These are phyloP conservation scores for Coniferiporia weirii DNA, from an alignment of 1,284 basidiomycete genomes.

Conservation along the genomic window DNA sequence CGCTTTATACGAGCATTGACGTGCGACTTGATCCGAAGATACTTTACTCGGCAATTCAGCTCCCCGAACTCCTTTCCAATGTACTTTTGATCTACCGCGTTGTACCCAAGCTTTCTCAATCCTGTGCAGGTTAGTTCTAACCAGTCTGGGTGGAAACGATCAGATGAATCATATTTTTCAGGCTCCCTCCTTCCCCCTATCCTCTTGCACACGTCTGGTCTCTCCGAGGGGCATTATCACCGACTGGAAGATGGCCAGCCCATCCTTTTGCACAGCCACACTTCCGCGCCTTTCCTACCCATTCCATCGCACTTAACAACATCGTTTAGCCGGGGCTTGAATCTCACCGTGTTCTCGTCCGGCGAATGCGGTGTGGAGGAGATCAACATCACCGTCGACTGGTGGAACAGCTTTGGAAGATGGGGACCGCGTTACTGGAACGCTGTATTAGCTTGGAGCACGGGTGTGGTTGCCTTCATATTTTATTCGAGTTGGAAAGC, in stretches of 20 bases:
- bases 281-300: slow-evolving; percentile 58
- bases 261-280: slow-evolving; percentile 68
- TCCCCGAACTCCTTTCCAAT: slow-evolving; percentile 51
- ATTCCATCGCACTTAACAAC: slow-evolving; percentile 18
- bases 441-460: slow-evolving; percentile 62
- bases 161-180: not conserved
- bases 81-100: slow-evolving; percentile 62
- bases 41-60: slow-evolving; percentile 25
- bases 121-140: slow-evolving; percentile 22
- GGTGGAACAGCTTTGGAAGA: slow-evolving; percentile 63
- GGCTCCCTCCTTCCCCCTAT: slow-evolving; percentile 45
- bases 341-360: slow-evolving; percentile 54
- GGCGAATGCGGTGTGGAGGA: slow-evolving; percentile 39
- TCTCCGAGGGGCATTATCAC: slow-evolving; percentile 68
- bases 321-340: slow-evolving; percentile 35
- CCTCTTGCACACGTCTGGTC: slow-evolving; percentile 50
- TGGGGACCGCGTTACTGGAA: slow-evolving; percentile 69
- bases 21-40: slow-evolving; percentile 33
- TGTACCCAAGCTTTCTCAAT: slow-evolving; percentile 24
- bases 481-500: slow-evolving; percentile 47
- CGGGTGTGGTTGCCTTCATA: slow-evolving; percentile 56
- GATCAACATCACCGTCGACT: slow-evolving; percentile 56
- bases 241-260: slow-evolving; percentile 38
- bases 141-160: not conserved
- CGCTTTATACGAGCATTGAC: slow-evolving; percentile 18